Percentiles rank a stretch among this genome's conserved stretches.
Conservation (phyloP, 371 early-diverging fungal species). For the Basidiobolus meristosporus region DNA sequence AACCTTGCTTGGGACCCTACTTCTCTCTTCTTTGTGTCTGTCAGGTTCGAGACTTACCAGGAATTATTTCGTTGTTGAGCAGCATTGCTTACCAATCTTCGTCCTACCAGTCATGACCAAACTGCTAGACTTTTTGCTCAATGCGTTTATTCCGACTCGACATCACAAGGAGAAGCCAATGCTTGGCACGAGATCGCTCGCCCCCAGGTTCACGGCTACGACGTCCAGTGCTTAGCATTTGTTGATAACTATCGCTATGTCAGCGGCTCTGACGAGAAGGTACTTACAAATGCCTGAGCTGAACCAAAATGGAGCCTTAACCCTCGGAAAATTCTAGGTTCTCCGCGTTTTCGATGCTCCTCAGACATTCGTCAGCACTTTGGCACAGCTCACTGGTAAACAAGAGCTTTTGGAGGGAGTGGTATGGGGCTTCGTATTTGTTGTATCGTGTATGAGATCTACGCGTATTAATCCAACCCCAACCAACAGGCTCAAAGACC, state of each 20-base stretch:
- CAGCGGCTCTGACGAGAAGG: slow-evolving; percentile 89
- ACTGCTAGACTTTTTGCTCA: slow-evolving; percentile 69
- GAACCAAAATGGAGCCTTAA: neutral
- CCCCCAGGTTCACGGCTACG: slow-evolving; percentile 94
- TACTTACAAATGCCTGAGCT: neutral
- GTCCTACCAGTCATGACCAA: slow-evolving; percentile 53
- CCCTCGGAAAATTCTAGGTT: slow-evolving; percentile 14
- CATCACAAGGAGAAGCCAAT: slow-evolving; percentile 4
- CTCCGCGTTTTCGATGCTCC: slow-evolving; percentile 85
- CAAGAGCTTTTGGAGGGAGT: slow-evolving; percentile 7
- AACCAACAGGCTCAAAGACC: slow-evolving; percentile 10
- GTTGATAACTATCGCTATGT: slow-evolving; percentile 55
- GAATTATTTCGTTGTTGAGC: too few species aligned
- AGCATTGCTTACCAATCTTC: too few species aligned
- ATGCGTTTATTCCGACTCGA: slow-evolving; percentile 20
- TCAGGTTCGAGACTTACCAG: slow-evolving; percentile 20
- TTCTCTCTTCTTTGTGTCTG: slow-evolving; percentile 48
- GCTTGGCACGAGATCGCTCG: slow-evolving; percentile 88
- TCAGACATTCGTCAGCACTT: slow-evolving; percentile 44
- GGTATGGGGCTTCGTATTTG: neutral
- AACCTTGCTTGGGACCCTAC: slow-evolving; percentile 69
- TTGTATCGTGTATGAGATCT: neutral
- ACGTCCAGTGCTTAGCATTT: slow-evolving; percentile 71
- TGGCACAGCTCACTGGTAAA: slow-evolving; percentile 27
- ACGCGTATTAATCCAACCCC: too few species aligned